Conservation (phyloP, 1,139 yeast genomes). For the Geotrichum citri-aurantii region DNA sequence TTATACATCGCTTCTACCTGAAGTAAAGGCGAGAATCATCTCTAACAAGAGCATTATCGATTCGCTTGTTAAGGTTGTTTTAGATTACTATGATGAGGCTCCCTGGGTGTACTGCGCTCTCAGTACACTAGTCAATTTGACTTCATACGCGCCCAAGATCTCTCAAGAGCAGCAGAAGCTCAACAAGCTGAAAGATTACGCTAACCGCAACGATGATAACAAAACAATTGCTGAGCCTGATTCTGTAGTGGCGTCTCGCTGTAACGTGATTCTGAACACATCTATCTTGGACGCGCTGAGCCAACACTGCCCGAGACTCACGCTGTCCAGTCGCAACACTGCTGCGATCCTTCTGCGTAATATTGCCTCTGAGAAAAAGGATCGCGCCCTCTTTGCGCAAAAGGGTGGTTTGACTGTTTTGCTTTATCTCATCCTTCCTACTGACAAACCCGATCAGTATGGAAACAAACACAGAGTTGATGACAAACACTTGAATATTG, state of each 20-base stretch:
- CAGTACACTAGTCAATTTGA: conserved; percentile 31
- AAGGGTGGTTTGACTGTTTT: conserved; percentile 38
- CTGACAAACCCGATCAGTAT: conserved; percentile 16
- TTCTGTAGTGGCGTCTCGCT: conserved; percentile 26
- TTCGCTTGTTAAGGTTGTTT: conserved; percentile 21
- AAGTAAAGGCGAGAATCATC: conserved; percentile 31
- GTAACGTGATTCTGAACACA: conserved; percentile 28
- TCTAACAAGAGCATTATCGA: conserved; percentile 23
- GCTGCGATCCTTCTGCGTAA: conserved; percentile 32
- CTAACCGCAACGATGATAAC: conserved; percentile 27
- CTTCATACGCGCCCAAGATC: conserved; percentile 32
- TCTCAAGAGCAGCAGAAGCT: conserved; percentile 33
- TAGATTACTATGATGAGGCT: conserved; percentile 18
- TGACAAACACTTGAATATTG: conserved; percentile 23
- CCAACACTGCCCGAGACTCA: conserved; percentile 27
- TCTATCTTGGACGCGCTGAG: conserved; percentile 30
- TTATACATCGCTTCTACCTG: conserved; percentile 32
- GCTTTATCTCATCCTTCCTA: conserved; percentile 29
- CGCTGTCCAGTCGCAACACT: conserved; percentile 29
- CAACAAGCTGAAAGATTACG: conserved; percentile 32
- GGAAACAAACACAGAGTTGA: conserved; percentile 20
- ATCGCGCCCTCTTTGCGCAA: conserved; percentile 29
- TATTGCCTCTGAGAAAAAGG: conserved; percentile 31
- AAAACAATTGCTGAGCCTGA: conserved; percentile 23
- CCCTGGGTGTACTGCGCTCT: conserved; percentile 34